Evolutionary conservation across 2,329 filamentous ascomycete genomes (phyloP).

Genomic region (Ceratocystis colombiana): DNA sequence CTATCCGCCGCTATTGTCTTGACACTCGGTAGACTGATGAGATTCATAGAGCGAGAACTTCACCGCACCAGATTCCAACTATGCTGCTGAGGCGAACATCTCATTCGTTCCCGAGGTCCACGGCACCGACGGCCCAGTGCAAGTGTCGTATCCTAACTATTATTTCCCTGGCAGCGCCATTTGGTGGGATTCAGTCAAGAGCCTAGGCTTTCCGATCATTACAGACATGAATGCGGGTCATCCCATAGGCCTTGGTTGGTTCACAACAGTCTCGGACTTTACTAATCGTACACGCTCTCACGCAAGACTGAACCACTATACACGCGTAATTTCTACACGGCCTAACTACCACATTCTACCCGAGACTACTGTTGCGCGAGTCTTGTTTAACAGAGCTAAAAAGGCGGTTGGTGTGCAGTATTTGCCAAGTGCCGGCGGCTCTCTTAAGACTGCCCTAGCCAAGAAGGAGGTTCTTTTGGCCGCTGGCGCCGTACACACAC

Average conservation of each 20-base stretch:
- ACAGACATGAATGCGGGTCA: conserved; percentile 32
- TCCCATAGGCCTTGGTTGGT: conserved; percentile 30
- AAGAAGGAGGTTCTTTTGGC: conserved; percentile 37
- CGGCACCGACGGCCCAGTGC: conserved; percentile 45
- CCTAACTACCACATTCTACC: conserved; percentile 51
- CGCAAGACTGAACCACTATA: conserved; percentile 30
- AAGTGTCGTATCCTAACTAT: conserved; percentile 36
- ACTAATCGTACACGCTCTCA: conserved; percentile 31
- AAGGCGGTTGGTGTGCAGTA: conserved; percentile 51
- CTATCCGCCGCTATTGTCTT: not conserved
- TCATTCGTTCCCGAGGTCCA: conserved; percentile 41
- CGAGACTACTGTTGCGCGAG: conserved; percentile 45
- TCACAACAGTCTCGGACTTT: conserved; percentile 30
- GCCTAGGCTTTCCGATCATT: conserved; percentile 44
- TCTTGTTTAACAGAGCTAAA: conserved; percentile 44
- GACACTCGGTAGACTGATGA: not conserved
- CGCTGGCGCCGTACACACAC: conserved; percentile 36
- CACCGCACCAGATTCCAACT: conserved; percentile 23
- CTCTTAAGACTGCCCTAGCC: conserved; percentile 19
- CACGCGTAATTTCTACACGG: conserved; percentile 33
- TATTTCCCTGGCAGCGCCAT: conserved; percentile 32
- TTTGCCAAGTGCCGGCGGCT: conserved; percentile 34
- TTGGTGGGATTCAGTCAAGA: conserved; percentile 43
- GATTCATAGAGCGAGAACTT: conserved; percentile 26
- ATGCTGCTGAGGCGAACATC: conserved; percentile 25